Evolutionary conservation across 176 grass and related monocot species (phyloP), one percentile per base, ranked within the genome.

Genomic region (Dendrocalamus sinicus): DNA sequence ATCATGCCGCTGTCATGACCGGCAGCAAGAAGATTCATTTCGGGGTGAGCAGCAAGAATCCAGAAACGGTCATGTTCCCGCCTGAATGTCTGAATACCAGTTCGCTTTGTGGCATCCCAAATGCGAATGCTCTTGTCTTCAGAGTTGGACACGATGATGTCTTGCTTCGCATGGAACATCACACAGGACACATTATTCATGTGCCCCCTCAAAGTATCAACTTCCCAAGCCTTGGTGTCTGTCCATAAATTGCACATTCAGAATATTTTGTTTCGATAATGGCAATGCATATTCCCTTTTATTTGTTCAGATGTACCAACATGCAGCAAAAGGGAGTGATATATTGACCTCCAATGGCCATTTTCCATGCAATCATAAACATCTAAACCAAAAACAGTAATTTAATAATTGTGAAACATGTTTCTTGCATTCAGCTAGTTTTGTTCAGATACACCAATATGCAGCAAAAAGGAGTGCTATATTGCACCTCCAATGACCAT

Each of bases 151-250:
- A 98, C 93, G 7, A 98, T 98, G 24, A 98, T 95, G 74, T 98
- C 96, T 81, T 98, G 93, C 90, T 95, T 98, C 0, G 90, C 93
- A 82, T 98, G 96, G 91, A 98, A 98, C 93, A 98, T 91, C 47
- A 98, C 96, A 0, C 93, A 98, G 7, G 96, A 98, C 61, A 98
- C 96, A 23, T 98, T 98, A 87, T 94, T 98, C 96, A 98, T 95
- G 90, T 98, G 96, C 0, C 96, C 96, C 76, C 96, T 90, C 70
- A 98, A 87, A 83, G 96, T 98, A 87, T 98, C 96, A 28, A 98
- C 96, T 85, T 98, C 96, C 96, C 96, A 98, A 78, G 96, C 96
- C 86, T 98, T 98, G 9, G 92, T 94, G 65, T 98, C 96, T 98
- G 90, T 88, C 58, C 12, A 83, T 59, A 78, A 72, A 87, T 16